Base-by-base conservation (phyloP, 495 filamentous ascomycete species). In the Tuber melanosporum region DNA sequence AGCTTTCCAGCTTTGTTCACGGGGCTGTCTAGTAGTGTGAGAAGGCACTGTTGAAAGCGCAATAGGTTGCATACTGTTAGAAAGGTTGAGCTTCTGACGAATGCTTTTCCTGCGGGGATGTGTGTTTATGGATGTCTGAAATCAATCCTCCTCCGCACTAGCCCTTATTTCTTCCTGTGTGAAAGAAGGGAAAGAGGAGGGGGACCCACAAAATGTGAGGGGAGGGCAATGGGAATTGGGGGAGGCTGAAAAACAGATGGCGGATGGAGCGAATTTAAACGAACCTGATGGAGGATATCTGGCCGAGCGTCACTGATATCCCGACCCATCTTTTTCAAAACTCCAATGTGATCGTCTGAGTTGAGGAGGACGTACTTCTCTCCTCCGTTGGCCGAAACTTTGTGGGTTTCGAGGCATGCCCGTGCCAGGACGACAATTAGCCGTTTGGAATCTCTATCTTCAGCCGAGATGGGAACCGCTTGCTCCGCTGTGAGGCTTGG, bases 261-360 rank as follows among this genome's bases (percentile, higher is more conserved):
- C 17, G 62, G 49, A 44, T 19, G 47, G 70, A 46, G 47, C 66
- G 74, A 71, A 74, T 44, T 45, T 32, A 71, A 75, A 66, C 89
- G 84, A 86, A 98, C 95, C 93, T 98, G 95, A 84, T 99, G 95
- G 32, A 96, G 95, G 75, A 99, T 99, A 86, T 99, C 95, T 17
- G 95, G 95, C 73, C 95, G 90, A 44, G 95, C 95, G 84, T 99
- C 95, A 83, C 94, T 97, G 81, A 99, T 99, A 82, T 99, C 95
- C 72, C 95, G 87, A 86, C 96, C 96, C 95, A 97, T 98, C 88
- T 98, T 99, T 83, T 96, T 91, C 93, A 98, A 95, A 78, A 98
- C 91, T 72, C 95, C 96, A 78, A 99, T 99, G 84, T 99, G 95
- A 86, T 99, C 95, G 81, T 99, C 95, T 84, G 94, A 97, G 88